Evolutionary conservation across 1,284 basidiomycete species (phyloP), one percentile per base, ranked within the genome.

Genomic region (Peniophora sp.): DNA sequence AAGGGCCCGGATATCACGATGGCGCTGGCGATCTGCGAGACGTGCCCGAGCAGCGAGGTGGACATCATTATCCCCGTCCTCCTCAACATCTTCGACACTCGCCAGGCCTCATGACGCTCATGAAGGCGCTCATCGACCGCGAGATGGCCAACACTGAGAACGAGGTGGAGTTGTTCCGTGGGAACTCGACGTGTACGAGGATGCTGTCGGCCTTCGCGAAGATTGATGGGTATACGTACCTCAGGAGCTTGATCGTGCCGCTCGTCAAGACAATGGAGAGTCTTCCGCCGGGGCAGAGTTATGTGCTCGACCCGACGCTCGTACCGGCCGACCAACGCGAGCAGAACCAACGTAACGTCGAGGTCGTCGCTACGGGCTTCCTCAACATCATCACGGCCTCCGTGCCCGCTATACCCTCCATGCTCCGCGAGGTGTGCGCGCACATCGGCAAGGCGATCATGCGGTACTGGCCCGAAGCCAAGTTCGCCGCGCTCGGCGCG

Each of bases 41-140:
- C 83, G 1, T 93, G 91, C 59, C 87, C 90, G 3, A 72, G 83
- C 14, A 64, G 65, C 17, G 90, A 94, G 59, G 81, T 88, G 6
- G 92, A 94, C 55, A 83, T 83, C 54, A 85, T 94, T 70, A 85
- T 94, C 43, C 83, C 85, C 2, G 83, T 95, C n/a, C 70, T 97
- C 48, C 76, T 96, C 59, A 90, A 94, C 55, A 70, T 92, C 18
- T 93, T 93, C 62, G 87, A 95, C 61, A 85, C 85, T 2, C 80
- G 86, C 17, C 73, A 76, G n/a, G 83, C 2, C 68, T 94, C 27
- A 76, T 94, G 64, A 74, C 70, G 35, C 70, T 97, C 35, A 73
- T 96, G 58, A 92, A 91, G 64, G 76, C 80, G 5, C 81, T 95
- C 72, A 86, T 96, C 54, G 88, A 93, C 58, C 75, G 84, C 50